Base-by-base conservation (phyloP, 441 rosid genomes). In the Pelargonium fulgidum region DNA sequence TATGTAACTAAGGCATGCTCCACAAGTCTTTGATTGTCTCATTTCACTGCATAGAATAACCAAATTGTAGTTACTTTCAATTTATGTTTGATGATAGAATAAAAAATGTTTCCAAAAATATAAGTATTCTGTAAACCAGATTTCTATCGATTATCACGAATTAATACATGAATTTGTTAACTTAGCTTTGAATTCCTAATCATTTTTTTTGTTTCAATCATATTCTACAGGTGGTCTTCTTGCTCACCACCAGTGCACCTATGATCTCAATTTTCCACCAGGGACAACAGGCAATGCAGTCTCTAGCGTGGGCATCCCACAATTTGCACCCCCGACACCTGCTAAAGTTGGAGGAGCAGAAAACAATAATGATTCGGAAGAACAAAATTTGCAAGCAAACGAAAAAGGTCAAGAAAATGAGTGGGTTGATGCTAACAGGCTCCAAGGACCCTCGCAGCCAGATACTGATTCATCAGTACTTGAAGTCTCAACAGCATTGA, bases 291-390 rank as follows among this genome's bases (percentile, higher is more conserved):
- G 41, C 54, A 78, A 77, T 64, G 75, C 76, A 63, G 68, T 64
- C 75, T 71, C 72, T 52, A 44, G n/a, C 1, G 67, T 26, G 62
- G 66, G 62, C 7, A 48, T 52, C 22, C 73, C 65, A 4, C 72
- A 75, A 8, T 84, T 87, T 67, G 75, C 85, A 65, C 89, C 93
- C 1, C 78, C 81, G 26, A 86, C 91, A 54, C 91, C 91, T 62
- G 83, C 76, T 1, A 86, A 87, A 78, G 67, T 73, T 68, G 68
- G 42, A 6, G 70, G 73, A 44, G 68, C 33, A 61, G 74, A 70
- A 62, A 59, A 72, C 66, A 64, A 69, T 63, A 64, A 61, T 41
- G 71, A 48, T 65, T 71, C 71, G 61, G 80, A 77, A 72, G 11
- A 52, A 24, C 78, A 64, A 66, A 22, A 63, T 67, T 54, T 66